These are phyloP conservation scores for Tubosaeta brunneosetosa DNA, from an alignment of 768 basidiomycete genomes.

Conservation along the genomic window DNA sequence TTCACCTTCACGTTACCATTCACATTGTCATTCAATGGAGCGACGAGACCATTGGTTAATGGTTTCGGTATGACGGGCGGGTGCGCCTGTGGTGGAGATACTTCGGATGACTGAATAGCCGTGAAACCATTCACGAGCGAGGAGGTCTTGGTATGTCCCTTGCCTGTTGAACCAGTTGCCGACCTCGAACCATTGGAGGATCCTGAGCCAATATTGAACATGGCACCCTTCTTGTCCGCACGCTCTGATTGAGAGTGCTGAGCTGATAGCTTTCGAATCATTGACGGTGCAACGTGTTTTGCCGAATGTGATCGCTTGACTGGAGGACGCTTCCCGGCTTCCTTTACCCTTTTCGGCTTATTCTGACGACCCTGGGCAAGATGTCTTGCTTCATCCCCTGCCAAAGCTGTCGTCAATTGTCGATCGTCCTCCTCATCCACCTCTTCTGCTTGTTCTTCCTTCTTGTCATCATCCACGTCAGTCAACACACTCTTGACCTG, in stretches of 20 bases:
- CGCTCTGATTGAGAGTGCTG: slow-evolving; percentile 17
- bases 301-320: slow-evolving; percentile 29
- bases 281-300: slow-evolving; percentile 26
- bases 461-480: slow-evolving; percentile 15
- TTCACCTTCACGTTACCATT: slow-evolving; percentile 14
- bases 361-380: slow-evolving; percentile 16
- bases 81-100: slow-evolving; percentile 8
- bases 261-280: slow-evolving; percentile 24
- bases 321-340: slow-evolving; percentile 23
- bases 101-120: slow-evolving; percentile 7
- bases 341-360: slow-evolving; percentile 33
- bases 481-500: slow-evolving; percentile 20
- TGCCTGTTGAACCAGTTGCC: slow-evolving; percentile 20
- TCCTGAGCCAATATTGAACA: slow-evolving; percentile 58
- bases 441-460: slow-evolving; percentile 13
- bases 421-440: slow-evolving; percentile 20
- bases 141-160: slow-evolving; percentile 8
- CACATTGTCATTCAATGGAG: slow-evolving; percentile 13
- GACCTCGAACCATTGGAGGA: slow-evolving; percentile 46
- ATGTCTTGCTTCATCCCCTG: slow-evolving; percentile 7
- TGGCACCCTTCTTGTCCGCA: slow-evolving; percentile 26
- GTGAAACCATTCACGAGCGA: slow-evolving; percentile 8
- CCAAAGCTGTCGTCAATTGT: slow-evolving; percentile 15
- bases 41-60: slow-evolving; percentile 2
- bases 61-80: slow-evolving; percentile 20